These are phyloP conservation scores for Gnetum montanum DNA, from an alignment of 75 land plant species.

Conservation along the genomic window DNA sequence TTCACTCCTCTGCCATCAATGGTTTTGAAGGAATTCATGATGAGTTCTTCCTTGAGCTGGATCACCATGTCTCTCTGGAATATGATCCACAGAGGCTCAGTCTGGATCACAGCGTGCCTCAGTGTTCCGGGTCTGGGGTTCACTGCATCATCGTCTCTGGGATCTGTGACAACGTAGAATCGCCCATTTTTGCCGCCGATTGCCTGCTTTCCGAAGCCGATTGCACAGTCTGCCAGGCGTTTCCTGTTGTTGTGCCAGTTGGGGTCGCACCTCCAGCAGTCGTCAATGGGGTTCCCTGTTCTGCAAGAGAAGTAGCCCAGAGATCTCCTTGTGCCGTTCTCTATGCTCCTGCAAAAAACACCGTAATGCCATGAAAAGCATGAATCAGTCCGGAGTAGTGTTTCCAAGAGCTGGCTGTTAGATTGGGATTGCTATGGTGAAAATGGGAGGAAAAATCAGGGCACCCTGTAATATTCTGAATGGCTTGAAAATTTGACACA, in stretches of 20 bases:
- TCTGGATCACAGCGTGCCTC: slow-evolving; percentile 33
- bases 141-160: slow-evolving; percentile 33
- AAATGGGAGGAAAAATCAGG: too few species aligned
- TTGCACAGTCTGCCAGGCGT: slow-evolving; percentile 32
- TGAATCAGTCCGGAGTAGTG: too few species aligned
- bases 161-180: slow-evolving; percentile 31
- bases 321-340: slow-evolving; percentile 7
- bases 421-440: too few species aligned
- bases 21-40: slow-evolving; percentile 44
- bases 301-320: slow-evolving; percentile 23
- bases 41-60: slow-evolving; percentile 37
- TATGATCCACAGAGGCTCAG: slow-evolving; percentile 38
- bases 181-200: slow-evolving; percentile 26
- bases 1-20: slow-evolving; percentile 39
- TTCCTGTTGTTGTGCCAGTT: slow-evolving; percentile 20
- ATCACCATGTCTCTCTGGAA: slow-evolving; percentile 38
- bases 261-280: slow-evolving; percentile 43
- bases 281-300: slow-evolving; percentile 43
- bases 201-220: slow-evolving; percentile 36
- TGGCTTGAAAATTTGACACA: too few species aligned
- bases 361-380: too few species aligned
- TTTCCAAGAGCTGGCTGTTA: too few species aligned
- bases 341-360: slow-evolving; percentile 1
- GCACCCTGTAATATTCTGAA: too few species aligned
- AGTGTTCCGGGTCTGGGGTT: slow-evolving; percentile 38